Evolutionary conservation across 2,329 filamentous ascomycete species (phyloP).

Genomic region (Torrubiella hemipterigena): DNA sequence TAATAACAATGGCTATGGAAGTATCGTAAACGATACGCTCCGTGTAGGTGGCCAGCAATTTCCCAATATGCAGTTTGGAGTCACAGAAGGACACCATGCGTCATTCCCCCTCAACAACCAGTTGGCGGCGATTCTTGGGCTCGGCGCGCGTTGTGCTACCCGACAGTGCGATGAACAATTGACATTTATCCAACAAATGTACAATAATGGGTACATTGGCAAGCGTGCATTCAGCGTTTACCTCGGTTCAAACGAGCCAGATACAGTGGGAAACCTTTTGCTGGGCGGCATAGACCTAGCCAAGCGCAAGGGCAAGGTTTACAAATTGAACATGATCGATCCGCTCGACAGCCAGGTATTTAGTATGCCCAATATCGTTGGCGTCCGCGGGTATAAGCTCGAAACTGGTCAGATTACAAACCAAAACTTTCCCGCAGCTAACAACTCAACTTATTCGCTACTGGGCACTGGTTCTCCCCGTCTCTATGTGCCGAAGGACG

Average conservation of each 20-base stretch:
- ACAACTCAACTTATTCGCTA: slow-evolving; percentile 3
- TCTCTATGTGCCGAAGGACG: slow-evolving; percentile 5
- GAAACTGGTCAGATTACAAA: slow-evolving; percentile 1
- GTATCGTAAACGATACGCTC: slow-evolving; percentile 7
- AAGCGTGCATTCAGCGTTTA: slow-evolving; percentile 8
- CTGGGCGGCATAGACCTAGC: slow-evolving; percentile 7
- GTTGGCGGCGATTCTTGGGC: slow-evolving; percentile 6
- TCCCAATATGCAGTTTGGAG: slow-evolving; percentile 6
- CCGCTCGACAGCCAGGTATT: background rate
- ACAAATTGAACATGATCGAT: slow-evolving; percentile 4
- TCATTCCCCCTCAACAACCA: slow-evolving; percentile 3
- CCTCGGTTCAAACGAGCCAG: slow-evolving; percentile 5
- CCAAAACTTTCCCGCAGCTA: slow-evolving; percentile 2
- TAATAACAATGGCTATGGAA: slow-evolving; percentile 6
- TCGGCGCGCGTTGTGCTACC: slow-evolving; percentile 6
- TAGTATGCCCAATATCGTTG: slow-evolving; percentile 5
- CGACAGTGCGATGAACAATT: slow-evolving; percentile 3
- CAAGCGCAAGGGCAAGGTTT: slow-evolving; percentile 6
- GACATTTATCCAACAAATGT: slow-evolving; percentile 6
- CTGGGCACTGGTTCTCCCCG: slow-evolving; percentile 6
- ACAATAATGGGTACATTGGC: slow-evolving; percentile 4
- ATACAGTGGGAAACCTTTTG: slow-evolving; percentile 3
- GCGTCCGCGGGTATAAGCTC: slow-evolving; percentile 2
- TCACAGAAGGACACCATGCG: slow-evolving; percentile 3
- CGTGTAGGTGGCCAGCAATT: slow-evolving; percentile 3